Conservation (phyloP, 192 early-diverging fungal species). For the Rhizoclosmatium sp. region DNA sequence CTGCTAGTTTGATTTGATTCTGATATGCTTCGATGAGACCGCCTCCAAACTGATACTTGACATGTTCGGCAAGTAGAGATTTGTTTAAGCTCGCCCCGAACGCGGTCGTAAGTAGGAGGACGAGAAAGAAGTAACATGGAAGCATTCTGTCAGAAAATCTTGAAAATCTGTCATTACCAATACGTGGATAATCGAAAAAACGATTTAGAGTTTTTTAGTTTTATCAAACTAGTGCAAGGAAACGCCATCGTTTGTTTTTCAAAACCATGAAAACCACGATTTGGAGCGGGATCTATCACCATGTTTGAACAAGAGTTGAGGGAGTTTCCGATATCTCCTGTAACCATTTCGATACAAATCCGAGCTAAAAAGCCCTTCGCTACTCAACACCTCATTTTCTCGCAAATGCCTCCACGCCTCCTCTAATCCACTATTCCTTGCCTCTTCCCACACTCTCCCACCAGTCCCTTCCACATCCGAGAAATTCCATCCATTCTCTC, state of each 20-base stretch:
- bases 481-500: conserved; percentile 8
- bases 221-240: too few relatives aligned
- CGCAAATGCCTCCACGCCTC: conserved; percentile 9
- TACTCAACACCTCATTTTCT: conserved; percentile 6
- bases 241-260: neutral
- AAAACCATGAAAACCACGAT: neutral
- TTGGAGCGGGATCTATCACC: neutral
- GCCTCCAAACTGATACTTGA: too few relatives aligned
- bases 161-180: too few relatives aligned
- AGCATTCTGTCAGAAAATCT: too few relatives aligned
- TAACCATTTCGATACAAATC: conserved; percentile 21
- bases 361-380: conserved; percentile 12
- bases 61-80: too few relatives aligned
- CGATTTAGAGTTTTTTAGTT: too few relatives aligned
- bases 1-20: too few relatives aligned
- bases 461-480: neutral
- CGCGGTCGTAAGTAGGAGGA: too few relatives aligned
- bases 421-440: conserved; percentile 7
- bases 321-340: neutral
- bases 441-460: conserved; percentile 6
- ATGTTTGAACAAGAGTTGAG: neutral
- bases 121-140: too few relatives aligned
- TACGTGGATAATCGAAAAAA: too few relatives aligned
- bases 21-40: too few relatives aligned
- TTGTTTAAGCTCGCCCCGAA: too few relatives aligned